phyloP scores from a whole-genome alignment of 2,329 filamentous ascomycete species.

The Phyllosticta paracitricarpa region DNA sequence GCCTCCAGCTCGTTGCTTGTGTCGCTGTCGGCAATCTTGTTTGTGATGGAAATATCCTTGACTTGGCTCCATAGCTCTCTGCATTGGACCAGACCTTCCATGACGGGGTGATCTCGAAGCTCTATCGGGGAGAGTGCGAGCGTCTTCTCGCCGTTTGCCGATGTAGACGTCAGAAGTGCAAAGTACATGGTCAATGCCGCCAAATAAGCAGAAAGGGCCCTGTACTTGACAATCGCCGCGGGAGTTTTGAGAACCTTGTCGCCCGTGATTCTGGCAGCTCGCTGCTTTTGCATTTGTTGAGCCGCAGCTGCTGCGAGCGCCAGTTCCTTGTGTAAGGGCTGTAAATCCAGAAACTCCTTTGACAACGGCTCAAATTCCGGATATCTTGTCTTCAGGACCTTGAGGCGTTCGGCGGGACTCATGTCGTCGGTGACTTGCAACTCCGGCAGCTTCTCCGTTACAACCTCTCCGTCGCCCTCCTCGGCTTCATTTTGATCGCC shows the following conservation, averaged over 20 bases:
- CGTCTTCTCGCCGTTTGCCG: slow-evolving; percentile 33
- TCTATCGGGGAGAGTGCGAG: slow-evolving; percentile 65
- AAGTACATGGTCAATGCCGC: slow-evolving; percentile 89
- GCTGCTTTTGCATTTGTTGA: slow-evolving; percentile 27
- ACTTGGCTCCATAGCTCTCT: slow-evolving; percentile 71
- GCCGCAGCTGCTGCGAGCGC: slow-evolving; percentile 49
- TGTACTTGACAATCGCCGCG: slow-evolving; percentile 53
- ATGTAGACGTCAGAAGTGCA: slow-evolving; percentile 75
- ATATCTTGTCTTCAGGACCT: slow-evolving; percentile 69
- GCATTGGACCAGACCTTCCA: slow-evolving; percentile 73
- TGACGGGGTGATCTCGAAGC: slow-evolving; percentile 80
- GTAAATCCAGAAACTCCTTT: slow-evolving; percentile 66
- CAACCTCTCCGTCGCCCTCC: slow-evolving; percentile 40
- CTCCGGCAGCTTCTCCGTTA: slow-evolving; percentile 80
- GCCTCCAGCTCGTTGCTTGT: slow-evolving; percentile 25
- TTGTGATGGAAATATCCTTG: slow-evolving; percentile 50
- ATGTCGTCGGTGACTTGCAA: slow-evolving; percentile 73
- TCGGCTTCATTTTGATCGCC: slow-evolving; percentile 40
- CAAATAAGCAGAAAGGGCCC: slow-evolving; percentile 76
- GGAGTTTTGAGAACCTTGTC: slow-evolving; percentile 22
- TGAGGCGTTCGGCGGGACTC: slow-evolving; percentile 61
- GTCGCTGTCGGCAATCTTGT: slow-evolving; percentile 27
- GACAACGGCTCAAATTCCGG: slow-evolving; percentile 85
- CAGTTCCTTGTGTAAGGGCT: slow-evolving; percentile 51
- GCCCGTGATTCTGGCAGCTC: not conserved